phyloP scores from a whole-genome alignment of 2,329 filamentous ascomycete species.

The Apiospora kogelbergensis region DNA sequence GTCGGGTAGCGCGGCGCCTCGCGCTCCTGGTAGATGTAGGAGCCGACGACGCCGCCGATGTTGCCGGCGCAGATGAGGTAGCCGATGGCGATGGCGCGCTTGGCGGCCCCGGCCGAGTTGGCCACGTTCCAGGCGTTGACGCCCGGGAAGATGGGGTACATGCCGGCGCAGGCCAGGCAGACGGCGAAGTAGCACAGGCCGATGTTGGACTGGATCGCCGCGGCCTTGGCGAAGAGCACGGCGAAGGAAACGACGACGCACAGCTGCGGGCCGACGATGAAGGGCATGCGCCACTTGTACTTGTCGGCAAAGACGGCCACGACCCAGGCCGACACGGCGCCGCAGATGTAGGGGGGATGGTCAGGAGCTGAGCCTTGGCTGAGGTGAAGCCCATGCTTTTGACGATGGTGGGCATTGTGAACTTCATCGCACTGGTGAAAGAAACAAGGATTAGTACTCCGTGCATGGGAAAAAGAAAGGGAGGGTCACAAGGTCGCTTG shows the following conservation, averaged over 20 bases:
- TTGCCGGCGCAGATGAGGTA: slow-evolving; percentile 41
- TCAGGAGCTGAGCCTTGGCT: slow-evolving; percentile 24
- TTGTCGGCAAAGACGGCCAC: slow-evolving; percentile 37
- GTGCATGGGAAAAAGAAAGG: neutral
- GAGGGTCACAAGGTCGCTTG: neutral
- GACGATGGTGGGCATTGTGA: slow-evolving; percentile 32
- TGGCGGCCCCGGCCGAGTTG: slow-evolving; percentile 37
- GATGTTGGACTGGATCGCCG: slow-evolving; percentile 38
- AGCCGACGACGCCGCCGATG: slow-evolving; percentile 35
- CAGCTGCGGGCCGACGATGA: slow-evolving; percentile 35
- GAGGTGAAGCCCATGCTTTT: slow-evolving; percentile 34
- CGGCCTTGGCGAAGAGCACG: slow-evolving; percentile 37
- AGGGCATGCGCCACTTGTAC: slow-evolving; percentile 38
- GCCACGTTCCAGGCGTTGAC: slow-evolving; percentile 41
- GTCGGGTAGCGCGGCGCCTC: slow-evolving; percentile 34
- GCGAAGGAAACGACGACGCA: slow-evolving; percentile 35
- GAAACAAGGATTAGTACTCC: neutral
- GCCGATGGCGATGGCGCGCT: slow-evolving; percentile 42
- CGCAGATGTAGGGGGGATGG: slow-evolving; percentile 37
- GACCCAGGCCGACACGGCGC: slow-evolving; percentile 30
- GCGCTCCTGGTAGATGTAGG: slow-evolving; percentile 31
- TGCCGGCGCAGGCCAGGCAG: slow-evolving; percentile 36
- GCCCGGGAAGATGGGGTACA: slow-evolving; percentile 41
- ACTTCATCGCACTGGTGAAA: slow-evolving; percentile 30
- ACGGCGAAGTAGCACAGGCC: slow-evolving; percentile 43